These are phyloP conservation scores for Pseudopithomyces maydicus DNA, from an alignment of 2,329 filamentous ascomycete genomes.

Conservation along the genomic window DNA sequence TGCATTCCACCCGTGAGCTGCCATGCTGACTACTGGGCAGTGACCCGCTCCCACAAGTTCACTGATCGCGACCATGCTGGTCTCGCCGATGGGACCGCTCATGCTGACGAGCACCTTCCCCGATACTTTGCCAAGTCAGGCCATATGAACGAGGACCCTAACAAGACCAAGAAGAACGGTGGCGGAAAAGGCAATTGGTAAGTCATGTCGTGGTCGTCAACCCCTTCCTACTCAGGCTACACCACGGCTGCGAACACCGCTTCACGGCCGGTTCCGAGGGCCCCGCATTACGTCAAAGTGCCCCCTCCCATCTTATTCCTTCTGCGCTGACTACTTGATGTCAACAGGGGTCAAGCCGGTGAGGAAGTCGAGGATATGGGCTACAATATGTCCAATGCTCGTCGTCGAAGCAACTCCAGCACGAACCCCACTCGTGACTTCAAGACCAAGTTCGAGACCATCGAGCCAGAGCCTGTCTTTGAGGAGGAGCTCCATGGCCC, in stretches of 20 bases:
- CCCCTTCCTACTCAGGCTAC: conserved; percentile 1
- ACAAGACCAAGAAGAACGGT: conserved; percentile 96
- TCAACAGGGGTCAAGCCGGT: conserved; percentile 75
- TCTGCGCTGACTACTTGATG: conserved; percentile 18
- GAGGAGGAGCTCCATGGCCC: conserved; percentile 83
- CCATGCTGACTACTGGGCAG: conserved; percentile 52
- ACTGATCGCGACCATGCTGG: conserved; percentile 90
- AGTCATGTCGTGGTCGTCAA: conserved; percentile 38
- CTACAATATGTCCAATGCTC: conserved; percentile 83
- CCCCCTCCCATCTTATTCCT: neutral
- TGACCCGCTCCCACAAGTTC: conserved; percentile 97
- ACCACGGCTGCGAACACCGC: neutral
- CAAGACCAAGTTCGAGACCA: conserved; percentile 95
- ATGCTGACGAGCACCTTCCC: conserved; percentile 75
- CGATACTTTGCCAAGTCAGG: conserved; percentile 93
- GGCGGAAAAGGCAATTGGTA: conserved; percentile 94
- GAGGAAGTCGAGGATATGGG: conserved; percentile 83
- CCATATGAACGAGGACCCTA: conserved; percentile 79
- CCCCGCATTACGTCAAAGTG: conserved; percentile 16
- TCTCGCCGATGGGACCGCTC: conserved; percentile 73
- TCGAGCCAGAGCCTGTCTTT: conserved; percentile 89
- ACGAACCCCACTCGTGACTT: conserved; percentile 74
- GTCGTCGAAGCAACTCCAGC: conserved; percentile 92
- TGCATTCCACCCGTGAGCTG: neutral
- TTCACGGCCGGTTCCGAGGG: neutral